phyloP scores from a whole-genome alignment of 148 eudicot species.

The Spergularia marina region DNA sequence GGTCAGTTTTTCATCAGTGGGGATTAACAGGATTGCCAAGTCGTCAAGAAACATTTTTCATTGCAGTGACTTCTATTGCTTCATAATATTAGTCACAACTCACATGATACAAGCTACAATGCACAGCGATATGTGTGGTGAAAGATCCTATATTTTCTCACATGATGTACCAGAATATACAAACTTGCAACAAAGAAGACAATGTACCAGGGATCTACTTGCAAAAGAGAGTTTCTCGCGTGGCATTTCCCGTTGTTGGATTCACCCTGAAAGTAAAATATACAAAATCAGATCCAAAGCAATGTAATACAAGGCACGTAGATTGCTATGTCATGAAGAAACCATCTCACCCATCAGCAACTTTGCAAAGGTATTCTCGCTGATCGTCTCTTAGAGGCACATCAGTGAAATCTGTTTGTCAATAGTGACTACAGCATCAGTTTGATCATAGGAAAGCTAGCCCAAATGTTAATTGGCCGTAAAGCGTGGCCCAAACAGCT shows the following conservation, averaged over 20 bases:
- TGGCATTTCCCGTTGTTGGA: slow-evolving; percentile 77
- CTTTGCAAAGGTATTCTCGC: slow-evolving; percentile 75
- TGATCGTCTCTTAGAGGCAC: slow-evolving; percentile 95
- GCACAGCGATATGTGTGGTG: background rate
- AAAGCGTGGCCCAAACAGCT: background rate
- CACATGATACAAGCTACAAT: too few relatives aligned
- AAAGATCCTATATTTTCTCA: background rate
- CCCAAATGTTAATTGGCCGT: background rate
- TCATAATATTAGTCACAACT: too few relatives aligned
- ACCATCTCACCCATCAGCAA: slow-evolving; percentile 75
- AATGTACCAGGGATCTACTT: slow-evolving; percentile 31
- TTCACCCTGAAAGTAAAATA: slow-evolving; percentile 51
- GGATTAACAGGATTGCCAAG: background rate
- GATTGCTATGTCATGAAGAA: background rate
- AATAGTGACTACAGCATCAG: background rate
- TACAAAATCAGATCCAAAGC: background rate
- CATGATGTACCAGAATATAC: background rate
- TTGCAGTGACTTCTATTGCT: too few relatives aligned
- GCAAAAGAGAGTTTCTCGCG: slow-evolving; percentile 87
- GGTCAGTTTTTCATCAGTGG: background rate
- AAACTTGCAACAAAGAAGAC: slow-evolving; percentile 3
- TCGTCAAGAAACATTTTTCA: background rate
- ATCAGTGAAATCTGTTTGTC: slow-evolving; percentile 77
- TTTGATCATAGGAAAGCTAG: background rate
- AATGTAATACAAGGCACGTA: background rate